Percentiles rank a stretch among this genome's conserved stretches.
Conservation (phyloP, 148 eudicot genomes). For the Vaccinium vitisidaea region DNA sequence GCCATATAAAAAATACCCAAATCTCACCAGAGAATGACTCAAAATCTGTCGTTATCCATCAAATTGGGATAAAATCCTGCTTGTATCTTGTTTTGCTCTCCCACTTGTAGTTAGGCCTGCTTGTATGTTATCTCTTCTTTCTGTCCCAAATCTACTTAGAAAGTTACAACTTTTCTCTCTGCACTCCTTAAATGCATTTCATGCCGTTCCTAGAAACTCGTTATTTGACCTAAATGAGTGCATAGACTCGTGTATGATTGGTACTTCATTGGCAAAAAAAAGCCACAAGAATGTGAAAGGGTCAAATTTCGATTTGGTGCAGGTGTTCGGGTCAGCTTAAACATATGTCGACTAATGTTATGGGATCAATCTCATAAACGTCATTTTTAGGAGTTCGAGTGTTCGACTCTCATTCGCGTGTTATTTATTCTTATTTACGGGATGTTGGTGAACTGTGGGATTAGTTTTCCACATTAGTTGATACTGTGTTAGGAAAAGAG, state of each 20-base stretch:
- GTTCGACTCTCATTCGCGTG: not conserved
- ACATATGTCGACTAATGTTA: too few relatives aligned
- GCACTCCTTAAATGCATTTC: not conserved
- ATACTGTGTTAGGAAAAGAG: not conserved
- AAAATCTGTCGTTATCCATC: not conserved
- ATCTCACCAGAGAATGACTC: not conserved
- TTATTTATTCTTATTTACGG: not conserved
- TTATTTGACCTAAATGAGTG: not conserved
- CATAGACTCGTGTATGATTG: not conserved
- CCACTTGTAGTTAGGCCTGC: not conserved
- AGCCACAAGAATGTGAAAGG: not conserved
- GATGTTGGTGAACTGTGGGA: not conserved
- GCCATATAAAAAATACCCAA: not conserved
- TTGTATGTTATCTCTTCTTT: not conserved
- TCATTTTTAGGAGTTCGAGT: not conserved
- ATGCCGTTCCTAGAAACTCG: not conserved
- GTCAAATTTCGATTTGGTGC: not conserved
- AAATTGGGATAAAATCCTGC: not conserved
- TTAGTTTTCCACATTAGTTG: not conserved
- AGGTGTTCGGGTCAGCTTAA: too few relatives aligned
- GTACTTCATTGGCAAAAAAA: not conserved
- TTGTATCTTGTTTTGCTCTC: not conserved
- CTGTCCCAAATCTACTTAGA: constrained; percentile 1
- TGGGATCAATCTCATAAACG: too few relatives aligned
- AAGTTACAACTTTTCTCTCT: not conserved